Percentiles rank a stretch among this genome's conserved stretches.
Conservation (phyloP, 176 grass and related monocot species). For the Carex parvula region DNA sequence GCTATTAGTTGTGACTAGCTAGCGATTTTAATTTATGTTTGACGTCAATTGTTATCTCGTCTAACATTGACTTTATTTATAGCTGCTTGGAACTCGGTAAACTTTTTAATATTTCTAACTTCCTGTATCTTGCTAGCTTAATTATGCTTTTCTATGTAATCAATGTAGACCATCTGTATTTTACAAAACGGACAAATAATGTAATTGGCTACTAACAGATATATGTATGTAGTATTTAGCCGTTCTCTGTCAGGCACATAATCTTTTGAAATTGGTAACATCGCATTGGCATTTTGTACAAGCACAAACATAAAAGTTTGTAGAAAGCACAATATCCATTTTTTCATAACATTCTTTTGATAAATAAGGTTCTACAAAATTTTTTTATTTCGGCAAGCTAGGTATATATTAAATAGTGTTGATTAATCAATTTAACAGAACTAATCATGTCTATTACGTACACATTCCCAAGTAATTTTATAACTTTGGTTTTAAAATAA, state of each 20-base stretch:
- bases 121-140: no score
- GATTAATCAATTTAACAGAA: neutral
- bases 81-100: neutral
- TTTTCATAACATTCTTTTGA: neutral
- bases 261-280: no score
- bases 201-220: no score
- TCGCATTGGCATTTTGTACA: neutral
- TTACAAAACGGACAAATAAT: no score
- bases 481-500: neutral
- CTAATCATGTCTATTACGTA: neutral
- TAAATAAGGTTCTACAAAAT: neutral
- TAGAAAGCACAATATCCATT: neutral
- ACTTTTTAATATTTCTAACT: neutral
- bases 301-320: neutral
- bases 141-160: no score
- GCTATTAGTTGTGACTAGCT: neutral
- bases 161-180: no score
- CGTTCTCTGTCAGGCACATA: no score
- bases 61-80: neutral
- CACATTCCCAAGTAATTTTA: neutral
- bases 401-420: no score
- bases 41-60: neutral
- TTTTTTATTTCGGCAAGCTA: neutral
- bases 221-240: no score
- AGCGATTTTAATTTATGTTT: neutral